Base-by-base conservation (phyloP, 495 filamentous ascomycete genomes). In the Monascus purpureus region DNA sequence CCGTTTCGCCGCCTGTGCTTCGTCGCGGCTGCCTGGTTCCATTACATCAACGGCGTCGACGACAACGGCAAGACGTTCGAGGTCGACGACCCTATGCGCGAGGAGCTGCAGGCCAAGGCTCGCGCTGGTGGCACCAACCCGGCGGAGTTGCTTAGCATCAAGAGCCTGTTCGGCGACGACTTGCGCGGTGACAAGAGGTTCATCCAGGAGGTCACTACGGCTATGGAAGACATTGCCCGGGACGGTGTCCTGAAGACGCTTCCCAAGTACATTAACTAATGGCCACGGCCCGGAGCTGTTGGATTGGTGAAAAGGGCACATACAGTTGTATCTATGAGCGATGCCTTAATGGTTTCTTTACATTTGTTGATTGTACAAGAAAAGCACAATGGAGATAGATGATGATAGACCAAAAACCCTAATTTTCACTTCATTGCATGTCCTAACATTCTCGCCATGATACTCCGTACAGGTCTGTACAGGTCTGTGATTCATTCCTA, bases 1-100 rank as follows among this genome's bases (percentile, higher is more conserved):
- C 58, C 59, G 1, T 60, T 65, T 53, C 54, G 56, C 7, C 54
- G 57, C 6, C 47, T 65, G 28, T 59, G 52, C 41, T 65, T 63
- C 39, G 45, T 55, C 27, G 53, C 57, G 0, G 61, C 61, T 8
- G 55, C 55, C 14, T 65, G 61, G 61, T 63, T 65, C 51, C 50
- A 33, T 3, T 65, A 62, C 35, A 15, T 65, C 24, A 52, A 59
- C 16, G 61, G 61, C 1, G 47, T 62, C 14, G 58, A 64, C 14
- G 61, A 65, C 39, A 49, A 38, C 16, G 59, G 56, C 32, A 47
- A 55, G 9, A 29, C 30, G 7, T 61, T 62, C 39, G 22, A 39
- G n/a, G 43, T 65, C 19, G 45, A 57, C 3, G 61, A 65, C 37
- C 61, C 61, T 2, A 63, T 65, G 61, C 43, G 40, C 13, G 58